These are phyloP conservation scores for Pseudogymnoascus sp. DNA, from an alignment of 2,329 filamentous ascomycete species.

Conservation along the genomic window DNA sequence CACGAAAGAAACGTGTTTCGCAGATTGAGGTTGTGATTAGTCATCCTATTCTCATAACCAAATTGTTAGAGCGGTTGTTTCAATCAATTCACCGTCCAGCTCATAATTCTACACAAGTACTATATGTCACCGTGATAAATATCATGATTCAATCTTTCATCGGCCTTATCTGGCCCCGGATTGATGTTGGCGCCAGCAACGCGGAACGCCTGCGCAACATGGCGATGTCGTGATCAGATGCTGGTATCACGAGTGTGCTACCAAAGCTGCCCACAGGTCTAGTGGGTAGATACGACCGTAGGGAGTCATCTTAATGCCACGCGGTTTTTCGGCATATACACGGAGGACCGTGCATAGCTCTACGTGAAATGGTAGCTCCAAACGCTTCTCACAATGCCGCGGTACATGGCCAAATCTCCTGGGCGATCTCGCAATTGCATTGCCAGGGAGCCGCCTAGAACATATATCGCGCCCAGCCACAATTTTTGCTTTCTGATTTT, in stretches of 20 bases:
- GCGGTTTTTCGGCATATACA: background rate
- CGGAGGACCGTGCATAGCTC: background rate
- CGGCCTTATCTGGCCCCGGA: background rate
- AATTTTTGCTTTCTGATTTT: background rate
- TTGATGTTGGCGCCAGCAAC: background rate
- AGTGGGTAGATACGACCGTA: background rate
- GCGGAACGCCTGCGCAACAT: background rate
- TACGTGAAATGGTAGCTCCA: background rate
- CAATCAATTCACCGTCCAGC: background rate
- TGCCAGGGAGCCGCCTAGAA: background rate
- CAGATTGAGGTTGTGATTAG: background rate
- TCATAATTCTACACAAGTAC: background rate
- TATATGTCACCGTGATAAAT: background rate
- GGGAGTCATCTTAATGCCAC: background rate
- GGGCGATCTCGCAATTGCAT: background rate
- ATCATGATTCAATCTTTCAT: background rate
- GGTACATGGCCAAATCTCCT: background rate
- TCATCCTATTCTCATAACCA: background rate
- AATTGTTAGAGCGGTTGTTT: background rate
- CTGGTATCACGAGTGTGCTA: constrained; percentile 4
- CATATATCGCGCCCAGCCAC: background rate
- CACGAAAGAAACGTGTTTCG: background rate
- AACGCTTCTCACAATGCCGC: background rate
- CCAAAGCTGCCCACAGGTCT: background rate
- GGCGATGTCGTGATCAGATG: background rate